Percentiles rank a stretch among this genome's conserved stretches.
Conservation (phyloP, 192 early-diverging fungal genomes). For the Coemansia sp. region DNA sequence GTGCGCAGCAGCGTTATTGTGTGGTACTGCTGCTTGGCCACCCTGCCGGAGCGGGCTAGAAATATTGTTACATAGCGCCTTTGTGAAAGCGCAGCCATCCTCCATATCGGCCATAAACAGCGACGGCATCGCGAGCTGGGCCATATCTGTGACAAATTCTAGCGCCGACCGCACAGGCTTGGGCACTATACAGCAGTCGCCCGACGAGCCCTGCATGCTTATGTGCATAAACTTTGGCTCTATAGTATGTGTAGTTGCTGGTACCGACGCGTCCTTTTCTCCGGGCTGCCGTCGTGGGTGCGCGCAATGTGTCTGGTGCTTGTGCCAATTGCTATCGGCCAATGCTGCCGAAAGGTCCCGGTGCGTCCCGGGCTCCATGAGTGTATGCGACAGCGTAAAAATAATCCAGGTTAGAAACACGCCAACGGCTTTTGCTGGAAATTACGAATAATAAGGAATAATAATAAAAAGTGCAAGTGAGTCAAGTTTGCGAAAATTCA, state of each 20-base stretch:
- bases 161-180: conserved; percentile 26
- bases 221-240: not conserved
- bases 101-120: conserved; percentile 40
- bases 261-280: not conserved
- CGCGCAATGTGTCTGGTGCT: not conserved
- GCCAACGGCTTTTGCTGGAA: not conserved
- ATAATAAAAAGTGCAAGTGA: not conserved
- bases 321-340: not conserved
- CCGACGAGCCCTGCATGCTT: not conserved
- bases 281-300: not conserved
- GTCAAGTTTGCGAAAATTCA: not conserved
- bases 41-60: not conserved
- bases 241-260: not conserved
- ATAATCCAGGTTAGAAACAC: not conserved
- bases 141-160: conserved; percentile 44
- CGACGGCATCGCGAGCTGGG: conserved; percentile 37
- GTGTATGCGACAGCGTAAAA: not conserved
- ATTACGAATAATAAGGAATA: not conserved
- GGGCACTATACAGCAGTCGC: conserved; percentile 13
- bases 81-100: not conserved
- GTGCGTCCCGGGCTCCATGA: conserved; percentile 13
- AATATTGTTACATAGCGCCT: not conserved
- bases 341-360: not conserved
- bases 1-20: not conserved
- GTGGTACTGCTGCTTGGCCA: not conserved